Evolutionary conservation across 805 yeast genomes (phyloP).

Genomic region (Clavispora phyllophila): DNA sequence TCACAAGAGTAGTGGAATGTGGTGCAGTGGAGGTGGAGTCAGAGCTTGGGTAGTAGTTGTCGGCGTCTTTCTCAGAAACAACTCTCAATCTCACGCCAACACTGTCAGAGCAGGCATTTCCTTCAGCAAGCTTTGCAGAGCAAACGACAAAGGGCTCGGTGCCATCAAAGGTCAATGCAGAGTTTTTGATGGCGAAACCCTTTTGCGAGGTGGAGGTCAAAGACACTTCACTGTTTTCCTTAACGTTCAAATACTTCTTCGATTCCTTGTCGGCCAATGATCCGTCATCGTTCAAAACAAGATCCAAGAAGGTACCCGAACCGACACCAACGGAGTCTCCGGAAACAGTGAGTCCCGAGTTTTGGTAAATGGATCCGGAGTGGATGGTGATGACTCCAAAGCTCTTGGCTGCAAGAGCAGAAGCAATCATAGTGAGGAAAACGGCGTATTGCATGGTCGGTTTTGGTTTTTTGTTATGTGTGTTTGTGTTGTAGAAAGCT

Average conservation of each 20-base stretch:
- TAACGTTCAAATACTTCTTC: constrained; percentile 14
- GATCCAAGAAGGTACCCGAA: constrained; percentile 8
- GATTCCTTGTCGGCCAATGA: constrained; percentile 17
- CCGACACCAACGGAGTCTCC: constrained; percentile 9
- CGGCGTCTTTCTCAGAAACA: background rate
- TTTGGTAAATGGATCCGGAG: constrained; percentile 25
- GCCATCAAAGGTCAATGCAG: constrained; percentile 5
- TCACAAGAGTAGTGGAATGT: constrained; percentile 3
- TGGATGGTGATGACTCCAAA: constrained; percentile 18
- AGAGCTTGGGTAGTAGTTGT: background rate
- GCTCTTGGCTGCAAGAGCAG: constrained; percentile 21
- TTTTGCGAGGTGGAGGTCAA: constrained; percentile 6
- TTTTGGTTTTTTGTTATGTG: background rate
- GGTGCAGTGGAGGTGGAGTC: constrained; percentile 4
- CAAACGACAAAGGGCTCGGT: constrained; percentile 3
- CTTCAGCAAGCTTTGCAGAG: background rate
- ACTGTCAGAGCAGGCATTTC: background rate
- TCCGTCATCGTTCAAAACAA: constrained; percentile 21
- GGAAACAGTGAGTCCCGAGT: constrained; percentile 3
- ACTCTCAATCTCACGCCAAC: background rate
- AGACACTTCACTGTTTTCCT: constrained; percentile 5
- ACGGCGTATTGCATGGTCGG: constrained; percentile 11
- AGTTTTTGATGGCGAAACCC: constrained; percentile 10
- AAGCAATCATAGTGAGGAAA: constrained; percentile 17
- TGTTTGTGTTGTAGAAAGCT: background rate